Conservation (phyloP, 2,329 filamentous ascomycete species). For the Gnomoniopsis smithogilvyi region DNA sequence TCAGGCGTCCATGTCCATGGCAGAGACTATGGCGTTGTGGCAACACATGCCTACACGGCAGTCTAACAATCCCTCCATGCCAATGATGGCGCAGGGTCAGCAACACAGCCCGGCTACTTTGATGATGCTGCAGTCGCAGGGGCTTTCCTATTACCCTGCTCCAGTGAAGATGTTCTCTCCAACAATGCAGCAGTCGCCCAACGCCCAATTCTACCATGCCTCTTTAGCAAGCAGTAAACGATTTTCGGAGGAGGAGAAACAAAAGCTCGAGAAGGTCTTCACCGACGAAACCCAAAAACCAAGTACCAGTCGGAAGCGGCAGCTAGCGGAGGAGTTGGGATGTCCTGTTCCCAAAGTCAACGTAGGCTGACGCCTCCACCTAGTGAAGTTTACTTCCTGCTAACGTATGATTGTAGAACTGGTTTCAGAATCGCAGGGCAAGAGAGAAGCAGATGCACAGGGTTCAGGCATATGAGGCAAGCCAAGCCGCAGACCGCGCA, state of each 20-base stretch:
- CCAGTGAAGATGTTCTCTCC: conserved; percentile 15
- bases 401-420: conserved; percentile 49
- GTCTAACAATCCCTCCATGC: conserved; percentile 8
- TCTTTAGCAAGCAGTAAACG: conserved; percentile 17
- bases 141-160: conserved; percentile 12
- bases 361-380: conserved; percentile 1
- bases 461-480: conserved; percentile 46
- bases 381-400: conserved; percentile 11
- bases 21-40: conserved; percentile 12
- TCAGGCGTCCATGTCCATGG: conserved; percentile 13
- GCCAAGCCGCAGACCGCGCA: conserved; percentile 35
- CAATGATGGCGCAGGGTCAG: conserved; percentile 16
- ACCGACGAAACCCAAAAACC: conserved; percentile 19
- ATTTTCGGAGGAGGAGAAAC: conserved; percentile 18
- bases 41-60: conserved; percentile 10
- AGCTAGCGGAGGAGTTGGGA: conserved; percentile 16
- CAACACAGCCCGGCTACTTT: conserved; percentile 9
- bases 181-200: conserved; percentile 11
- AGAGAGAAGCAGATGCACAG: conserved; percentile 64
- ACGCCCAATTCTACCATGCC: conserved; percentile 14
- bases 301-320: conserved; percentile 17
- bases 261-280: conserved; percentile 18
- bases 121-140: conserved; percentile 17
- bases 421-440: conserved; percentile 66
- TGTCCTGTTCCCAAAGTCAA: conserved; percentile 18